Conservation (phyloP, 306 rosid genomes). For the Vachellia collinsii region DNA sequence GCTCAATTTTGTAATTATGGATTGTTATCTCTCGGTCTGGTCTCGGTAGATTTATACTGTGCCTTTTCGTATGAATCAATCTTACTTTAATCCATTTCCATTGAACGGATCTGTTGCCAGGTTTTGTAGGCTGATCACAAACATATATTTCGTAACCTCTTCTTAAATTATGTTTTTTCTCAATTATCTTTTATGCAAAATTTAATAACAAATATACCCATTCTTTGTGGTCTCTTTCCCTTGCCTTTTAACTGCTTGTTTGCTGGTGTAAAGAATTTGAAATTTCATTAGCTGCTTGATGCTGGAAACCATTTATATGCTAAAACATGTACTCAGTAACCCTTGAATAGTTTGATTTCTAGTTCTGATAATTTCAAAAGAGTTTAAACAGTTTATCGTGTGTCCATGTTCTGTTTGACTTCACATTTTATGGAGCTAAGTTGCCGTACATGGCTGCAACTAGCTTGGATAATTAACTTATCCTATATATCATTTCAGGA, state of each 20-base stretch:
- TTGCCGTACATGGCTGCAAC: constrained; percentile 20
- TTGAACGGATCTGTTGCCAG: not conserved
- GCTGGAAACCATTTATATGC: constrained; percentile 21
- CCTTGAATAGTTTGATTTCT: not conserved
- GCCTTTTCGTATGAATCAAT: not conserved
- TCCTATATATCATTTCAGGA: constrained; percentile 50
- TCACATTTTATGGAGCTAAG: not conserved
- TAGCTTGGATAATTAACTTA: not conserved
- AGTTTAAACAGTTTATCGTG: constrained; percentile 15
- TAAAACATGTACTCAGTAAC: not conserved
- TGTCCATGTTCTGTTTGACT: not conserved
- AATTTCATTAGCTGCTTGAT: not conserved
- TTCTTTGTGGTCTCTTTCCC: not conserved
- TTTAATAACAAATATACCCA: constrained; percentile 6
- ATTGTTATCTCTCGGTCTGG: not conserved
- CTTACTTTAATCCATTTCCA: not conserved
- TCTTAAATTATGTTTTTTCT: constrained; percentile 12
- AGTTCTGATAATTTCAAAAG: constrained; percentile 10
- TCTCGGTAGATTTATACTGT: not conserved
- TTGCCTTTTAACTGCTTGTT: not conserved
- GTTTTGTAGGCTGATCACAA: constrained; percentile 5
- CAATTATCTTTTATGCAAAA: constrained; percentile 3
- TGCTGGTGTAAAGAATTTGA: not conserved
- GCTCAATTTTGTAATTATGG: not conserved
- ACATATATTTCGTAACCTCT: not conserved